Conservation (phyloP, 208 protist species). For the Leishmania turanica region DNA sequence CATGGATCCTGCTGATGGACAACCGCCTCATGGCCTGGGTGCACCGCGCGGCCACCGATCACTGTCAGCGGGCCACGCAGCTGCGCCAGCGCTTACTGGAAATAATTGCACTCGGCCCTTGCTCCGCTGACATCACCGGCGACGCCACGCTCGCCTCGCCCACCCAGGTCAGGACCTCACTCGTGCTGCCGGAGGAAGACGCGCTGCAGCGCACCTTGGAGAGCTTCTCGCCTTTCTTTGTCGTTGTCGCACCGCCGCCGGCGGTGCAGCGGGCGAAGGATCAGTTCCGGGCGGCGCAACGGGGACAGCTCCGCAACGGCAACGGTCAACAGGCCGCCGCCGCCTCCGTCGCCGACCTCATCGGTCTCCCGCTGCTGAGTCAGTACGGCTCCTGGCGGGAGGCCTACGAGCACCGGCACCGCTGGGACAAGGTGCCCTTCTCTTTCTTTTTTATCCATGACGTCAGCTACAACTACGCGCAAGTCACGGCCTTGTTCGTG, state of each 20-base stretch:
- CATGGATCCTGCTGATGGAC: slow-evolving; percentile 89
- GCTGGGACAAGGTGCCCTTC: slow-evolving; percentile 69
- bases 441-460: slow-evolving; percentile 89
- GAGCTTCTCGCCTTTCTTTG: slow-evolving; percentile 84
- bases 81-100: slow-evolving; percentile 78
- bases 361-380: slow-evolving; percentile 80
- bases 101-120: slow-evolving; percentile 41
- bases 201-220: slow-evolving; percentile 65
- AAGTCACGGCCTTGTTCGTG: slow-evolving; percentile 77
- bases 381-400: slow-evolving; percentile 88
- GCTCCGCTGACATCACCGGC: not conserved
- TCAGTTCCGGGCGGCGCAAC: slow-evolving; percentile 36
- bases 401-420: slow-evolving; percentile 75
- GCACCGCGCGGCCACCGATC: slow-evolving; percentile 70
- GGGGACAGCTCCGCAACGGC: slow-evolving; percentile 27
- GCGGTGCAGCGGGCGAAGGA: slow-evolving; percentile 45
- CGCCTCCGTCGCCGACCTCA: slow-evolving; percentile 37
- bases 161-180: not conserved
- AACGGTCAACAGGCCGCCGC: slow-evolving; percentile 2
- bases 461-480: slow-evolving; percentile 78
- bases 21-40: slow-evolving; percentile 85
- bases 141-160: not conserved
- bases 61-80: slow-evolving; percentile 60
- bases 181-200: slow-evolving; percentile 38
- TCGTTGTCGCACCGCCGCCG: slow-evolving; percentile 62